A percentile compares a stretch with the other conserved stretches of the same genome.
phyloP scores from a whole-genome alignment of 2,329 filamentous ascomycete species.

The Remersonia thermophila region DNA sequence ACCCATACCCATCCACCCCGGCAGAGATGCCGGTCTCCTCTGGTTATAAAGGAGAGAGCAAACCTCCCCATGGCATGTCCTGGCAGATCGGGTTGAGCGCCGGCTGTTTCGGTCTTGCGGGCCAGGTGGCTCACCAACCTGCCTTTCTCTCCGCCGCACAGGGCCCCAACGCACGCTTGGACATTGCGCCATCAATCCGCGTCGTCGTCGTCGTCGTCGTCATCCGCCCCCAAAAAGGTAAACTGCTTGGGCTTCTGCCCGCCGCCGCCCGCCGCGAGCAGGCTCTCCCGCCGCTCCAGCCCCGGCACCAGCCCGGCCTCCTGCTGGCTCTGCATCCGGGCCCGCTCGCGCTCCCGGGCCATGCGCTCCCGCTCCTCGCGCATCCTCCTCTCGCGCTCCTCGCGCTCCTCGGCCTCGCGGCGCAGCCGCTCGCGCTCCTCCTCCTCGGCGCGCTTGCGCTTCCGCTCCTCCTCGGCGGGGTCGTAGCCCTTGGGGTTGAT shows the following conservation, averaged over 20 bases:
- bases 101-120: too few species aligned
- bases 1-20: too few species aligned
- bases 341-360: constrained; percentile 33
- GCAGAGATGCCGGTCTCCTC: too few species aligned
- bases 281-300: constrained; percentile 14
- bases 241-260: constrained; percentile 34
- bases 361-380: constrained; percentile 36
- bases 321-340: constrained; percentile 23
- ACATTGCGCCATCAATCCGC: constrained; percentile 12
- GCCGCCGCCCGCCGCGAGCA: constrained; percentile 20
- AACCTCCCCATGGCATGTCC: too few species aligned
- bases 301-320: constrained; percentile 19
- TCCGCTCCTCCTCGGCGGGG: constrained; percentile 41
- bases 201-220: constrained; percentile 38
- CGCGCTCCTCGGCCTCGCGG: constrained; percentile 38
- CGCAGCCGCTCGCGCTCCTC: constrained; percentile 38
- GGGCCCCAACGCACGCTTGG: too few species aligned
- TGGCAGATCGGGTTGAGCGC: too few species aligned
- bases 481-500: constrained; percentile 50
- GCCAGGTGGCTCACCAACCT: too few species aligned
- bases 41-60: too few species aligned
- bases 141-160: too few species aligned
- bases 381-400: constrained; percentile 30
- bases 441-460: constrained; percentile 21
- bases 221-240: constrained; percentile 39